Evolutionary conservation across 2,329 filamentous ascomycete species (phyloP).

Genomic region (Cytospora piceae): DNA sequence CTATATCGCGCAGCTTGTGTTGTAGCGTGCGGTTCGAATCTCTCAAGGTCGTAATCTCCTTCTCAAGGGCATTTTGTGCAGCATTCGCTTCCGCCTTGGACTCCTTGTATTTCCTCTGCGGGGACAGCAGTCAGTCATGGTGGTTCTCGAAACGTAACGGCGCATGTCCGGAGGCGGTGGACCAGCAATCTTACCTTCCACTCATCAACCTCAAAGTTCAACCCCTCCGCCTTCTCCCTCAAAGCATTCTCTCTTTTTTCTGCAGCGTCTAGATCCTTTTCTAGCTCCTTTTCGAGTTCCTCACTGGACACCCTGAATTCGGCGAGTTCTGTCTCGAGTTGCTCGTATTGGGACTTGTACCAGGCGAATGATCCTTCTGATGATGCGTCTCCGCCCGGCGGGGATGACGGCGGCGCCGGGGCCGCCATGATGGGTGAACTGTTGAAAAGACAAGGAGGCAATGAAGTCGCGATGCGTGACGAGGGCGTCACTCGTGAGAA

Average conservation of each 20-base stretch:
- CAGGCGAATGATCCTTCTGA: conserved; percentile 81
- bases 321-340: conserved; percentile 85
- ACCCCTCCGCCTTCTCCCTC: conserved; percentile 82
- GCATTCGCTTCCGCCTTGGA: conserved; percentile 85
- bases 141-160: not conserved
- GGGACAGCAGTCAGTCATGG: conserved; percentile 32
- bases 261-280: conserved; percentile 93
- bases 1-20: conserved; percentile 86
- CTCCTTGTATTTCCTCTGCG: conserved; percentile 91
- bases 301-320: conserved; percentile 95
- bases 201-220: conserved; percentile 91
- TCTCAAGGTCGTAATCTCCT: conserved; percentile 90
- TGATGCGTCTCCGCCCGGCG: conserved; percentile 57
- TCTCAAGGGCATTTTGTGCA: conserved; percentile 85
- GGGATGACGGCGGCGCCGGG: conserved; percentile 63
- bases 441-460: conserved; percentile 1
- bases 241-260: conserved; percentile 89
- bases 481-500: conserved; percentile 27
- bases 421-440: conserved; percentile 47
- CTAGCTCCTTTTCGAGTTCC: conserved; percentile 90
- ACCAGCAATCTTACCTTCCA: conserved; percentile 78
- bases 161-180: conserved; percentile 10
- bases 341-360: conserved; percentile 96
- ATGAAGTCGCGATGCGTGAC: conserved; percentile 26
- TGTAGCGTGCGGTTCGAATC: conserved; percentile 82